A percentile compares a stretch with the other conserved stretches of the same genome.
phyloP scores from a whole-genome alignment of 441 rosid genomes.

The Bruguiera hainesii region DNA sequence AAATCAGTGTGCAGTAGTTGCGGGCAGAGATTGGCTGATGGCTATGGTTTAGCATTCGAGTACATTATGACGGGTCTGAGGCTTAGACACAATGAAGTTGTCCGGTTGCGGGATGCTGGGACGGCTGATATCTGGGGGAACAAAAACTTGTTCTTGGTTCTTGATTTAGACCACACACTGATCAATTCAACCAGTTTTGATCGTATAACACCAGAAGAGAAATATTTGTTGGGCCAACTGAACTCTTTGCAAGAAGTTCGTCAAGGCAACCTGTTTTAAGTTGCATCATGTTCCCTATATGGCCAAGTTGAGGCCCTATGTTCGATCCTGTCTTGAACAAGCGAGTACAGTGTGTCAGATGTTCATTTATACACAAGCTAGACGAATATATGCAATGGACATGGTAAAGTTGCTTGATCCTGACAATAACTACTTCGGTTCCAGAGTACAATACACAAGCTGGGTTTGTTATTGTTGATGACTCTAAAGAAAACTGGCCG shows the following conservation, averaged over 20 bases:
- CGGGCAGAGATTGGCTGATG: neutral
- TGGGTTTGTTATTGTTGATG: constrained; percentile 14
- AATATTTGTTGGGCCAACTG: neutral
- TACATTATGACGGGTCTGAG: neutral
- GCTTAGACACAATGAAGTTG: neutral
- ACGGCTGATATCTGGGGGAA: neutral
- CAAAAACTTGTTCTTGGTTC: constrained; percentile 10
- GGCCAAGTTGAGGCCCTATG: constrained; percentile 9
- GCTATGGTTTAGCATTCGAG: neutral
- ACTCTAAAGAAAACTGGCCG: constrained; percentile 6
- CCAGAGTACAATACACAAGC: neutral
- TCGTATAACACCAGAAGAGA: neutral
- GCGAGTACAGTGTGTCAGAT: constrained; percentile 7
- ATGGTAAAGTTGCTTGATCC: constrained; percentile 8
- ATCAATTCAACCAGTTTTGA: neutral
- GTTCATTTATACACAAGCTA: neutral
- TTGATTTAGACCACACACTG: constrained; percentile 12
- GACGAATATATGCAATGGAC: neutral
- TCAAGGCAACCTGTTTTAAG: no score
- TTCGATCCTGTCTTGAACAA: neutral
- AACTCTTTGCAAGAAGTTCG: neutral
- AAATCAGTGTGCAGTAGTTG: neutral
- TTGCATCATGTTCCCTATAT: neutral
- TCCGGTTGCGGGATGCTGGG: neutral
- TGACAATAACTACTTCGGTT: neutral